phyloP scores from a whole-genome alignment of 2,329 filamentous ascomycete genomes.

The Alternaria arbusti region DNA sequence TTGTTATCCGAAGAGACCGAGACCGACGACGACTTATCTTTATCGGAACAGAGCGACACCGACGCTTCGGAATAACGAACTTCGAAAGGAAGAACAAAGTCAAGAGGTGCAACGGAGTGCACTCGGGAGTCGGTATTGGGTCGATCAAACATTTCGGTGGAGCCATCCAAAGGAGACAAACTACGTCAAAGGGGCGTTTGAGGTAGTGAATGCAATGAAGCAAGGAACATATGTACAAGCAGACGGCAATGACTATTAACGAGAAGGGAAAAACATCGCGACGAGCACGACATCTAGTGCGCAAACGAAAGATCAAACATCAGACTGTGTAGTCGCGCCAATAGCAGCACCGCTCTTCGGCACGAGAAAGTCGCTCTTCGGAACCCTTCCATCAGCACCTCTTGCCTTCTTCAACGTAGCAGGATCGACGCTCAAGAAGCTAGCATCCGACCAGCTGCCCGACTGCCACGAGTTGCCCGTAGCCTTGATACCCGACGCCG shows the following conservation, averaged over 20 bases:
- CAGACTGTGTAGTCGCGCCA: conserved; percentile 47
- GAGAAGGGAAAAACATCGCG: neutral
- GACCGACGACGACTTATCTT: too few species aligned
- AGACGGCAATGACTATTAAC: neutral
- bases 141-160: neutral
- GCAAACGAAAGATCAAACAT: neutral
- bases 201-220: neutral
- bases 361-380: conserved; percentile 52
- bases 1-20: neutral
- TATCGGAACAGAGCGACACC: too few species aligned
- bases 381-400: conserved; percentile 48
- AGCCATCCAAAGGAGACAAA: neutral
- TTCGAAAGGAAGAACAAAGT: too few species aligned
- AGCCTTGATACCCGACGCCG: conserved; percentile 16
- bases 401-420: conserved; percentile 47
- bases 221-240: neutral
- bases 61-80: neutral
- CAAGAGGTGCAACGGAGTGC: neutral
- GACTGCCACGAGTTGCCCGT: conserved; percentile 55
- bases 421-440: conserved; percentile 49
- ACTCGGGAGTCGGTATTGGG: neutral
- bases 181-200: neutral
- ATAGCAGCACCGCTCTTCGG: conserved; percentile 47
- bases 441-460: conserved; percentile 48
- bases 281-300: neutral